Base-by-base conservation (phyloP, 306 rosid genomes). In the Acacia acuminata region DNA sequence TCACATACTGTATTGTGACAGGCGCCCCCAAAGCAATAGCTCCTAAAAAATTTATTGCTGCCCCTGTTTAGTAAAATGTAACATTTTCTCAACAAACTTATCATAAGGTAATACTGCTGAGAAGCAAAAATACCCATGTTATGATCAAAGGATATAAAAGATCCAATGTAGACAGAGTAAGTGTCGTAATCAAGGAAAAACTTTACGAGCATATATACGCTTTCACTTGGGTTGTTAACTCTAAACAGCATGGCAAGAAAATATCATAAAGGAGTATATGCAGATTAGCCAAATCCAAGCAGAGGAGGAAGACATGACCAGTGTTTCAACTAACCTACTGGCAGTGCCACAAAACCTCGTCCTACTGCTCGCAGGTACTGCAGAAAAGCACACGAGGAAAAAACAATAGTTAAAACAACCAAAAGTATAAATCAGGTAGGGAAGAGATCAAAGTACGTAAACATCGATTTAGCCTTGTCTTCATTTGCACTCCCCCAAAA, bases 21-120 rank as follows among this genome's bases (percentile, higher is more conserved):
- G 98, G 99, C 5, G 99, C 94, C 70, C 98, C 97, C 89, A 96
- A 85, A 65, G 92, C 92, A 63, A 96, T 77, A 82, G 98, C 97
- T 86, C 94, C 98, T 50, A 96, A 85, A 60, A 90, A 88, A 85
- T 79, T 92, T 71, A 96, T 45, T 20, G 90, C 61, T 77, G 94
- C 94, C 83, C 99, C 99, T 96, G 85, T 83, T 92, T 20, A 64
- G 75, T 17, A 73, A 70, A 85, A 61, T 74, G 44, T 56, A 14
- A 25, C 38, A 34, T 20, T 25, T 75, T 48, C 67, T 58, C 12
- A 48, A 8, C 55, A 79, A 63, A 58, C 25, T 20, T 14, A 53
- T 11, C 38, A 20, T 45, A 65, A 69, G 25, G 34, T n/a, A 61
- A 68, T 61, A 24, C 10, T 15, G 36, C 34, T 15, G 48, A 24